Percentiles rank a stretch among this genome's conserved stretches.
Conservation (phyloP, 2,329 filamentous ascomycete species). For the Talaromyces rugulosus region DNA sequence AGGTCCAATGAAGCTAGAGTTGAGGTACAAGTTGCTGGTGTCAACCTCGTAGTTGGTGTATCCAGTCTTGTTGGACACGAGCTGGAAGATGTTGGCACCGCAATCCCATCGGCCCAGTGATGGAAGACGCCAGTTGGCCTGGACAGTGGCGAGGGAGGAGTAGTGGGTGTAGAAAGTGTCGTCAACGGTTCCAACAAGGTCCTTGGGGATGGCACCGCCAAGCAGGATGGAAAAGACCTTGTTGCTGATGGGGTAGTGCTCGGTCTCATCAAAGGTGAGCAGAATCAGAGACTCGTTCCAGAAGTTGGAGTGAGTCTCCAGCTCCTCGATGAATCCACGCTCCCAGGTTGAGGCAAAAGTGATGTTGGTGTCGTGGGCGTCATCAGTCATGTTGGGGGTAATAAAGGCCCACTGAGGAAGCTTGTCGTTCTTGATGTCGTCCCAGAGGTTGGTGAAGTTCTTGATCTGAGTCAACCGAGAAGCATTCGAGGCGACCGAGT, state of each 20-base stretch:
- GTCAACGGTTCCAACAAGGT: conserved; percentile 66
- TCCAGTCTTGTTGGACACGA: conserved; percentile 59
- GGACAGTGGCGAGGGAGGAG: conserved; percentile 61
- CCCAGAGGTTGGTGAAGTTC: conserved; percentile 66
- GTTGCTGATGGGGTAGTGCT: conserved; percentile 65
- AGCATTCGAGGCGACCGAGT: conserved; percentile 57
- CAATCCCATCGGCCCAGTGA: conserved; percentile 70
- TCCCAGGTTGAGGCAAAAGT: conserved; percentile 67
- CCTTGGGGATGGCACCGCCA: conserved; percentile 65
- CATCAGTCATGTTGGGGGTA: conserved; percentile 55
- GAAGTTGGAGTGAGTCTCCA: conserved; percentile 66
- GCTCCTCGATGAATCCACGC: conserved; percentile 63
- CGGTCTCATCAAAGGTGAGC: conserved; percentile 76
- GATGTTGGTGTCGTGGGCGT: conserved; percentile 71
- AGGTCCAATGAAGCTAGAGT: conserved; percentile 52
- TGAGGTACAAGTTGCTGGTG: conserved; percentile 44
- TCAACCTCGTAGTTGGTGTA: conserved; percentile 46
- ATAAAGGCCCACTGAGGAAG: conserved; percentile 65
- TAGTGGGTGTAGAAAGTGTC: conserved; percentile 69
- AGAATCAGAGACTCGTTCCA: conserved; percentile 72
- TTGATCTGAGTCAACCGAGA: conserved; percentile 66
- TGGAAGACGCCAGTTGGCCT: conserved; percentile 66
- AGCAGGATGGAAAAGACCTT: conserved; percentile 66
- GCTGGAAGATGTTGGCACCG: conserved; percentile 64
- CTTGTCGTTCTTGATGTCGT: conserved; percentile 58